phyloP scores from a whole-genome alignment of 345 rosid genomes.

The Salix udensis region DNA sequence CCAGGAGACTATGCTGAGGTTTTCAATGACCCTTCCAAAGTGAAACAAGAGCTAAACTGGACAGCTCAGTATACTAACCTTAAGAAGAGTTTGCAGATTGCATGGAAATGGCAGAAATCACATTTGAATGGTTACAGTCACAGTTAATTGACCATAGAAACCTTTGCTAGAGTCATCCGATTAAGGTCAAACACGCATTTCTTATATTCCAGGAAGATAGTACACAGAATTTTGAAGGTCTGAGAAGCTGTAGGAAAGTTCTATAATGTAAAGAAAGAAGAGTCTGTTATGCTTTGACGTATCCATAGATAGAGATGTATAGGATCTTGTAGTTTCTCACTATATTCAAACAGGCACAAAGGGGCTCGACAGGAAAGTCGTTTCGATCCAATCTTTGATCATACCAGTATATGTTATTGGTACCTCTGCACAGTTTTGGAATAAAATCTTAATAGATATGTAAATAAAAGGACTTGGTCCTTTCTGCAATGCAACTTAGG shows the following conservation, averaged over 20 bases:
- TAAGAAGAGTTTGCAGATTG: slow-evolving; percentile 59
- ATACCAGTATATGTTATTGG: not conserved
- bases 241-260: not conserved
- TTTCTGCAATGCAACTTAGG: not conserved
- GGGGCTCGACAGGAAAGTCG: no score
- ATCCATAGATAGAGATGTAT: not conserved
- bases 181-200: not conserved
- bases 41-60: slow-evolving; percentile 71
- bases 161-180: not conserved
- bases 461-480: not conserved
- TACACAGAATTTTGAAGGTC: not conserved
- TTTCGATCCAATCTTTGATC: no score
- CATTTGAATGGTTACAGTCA: slow-evolving; percentile 68
- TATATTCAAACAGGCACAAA: no score
- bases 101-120: slow-evolving; percentile 93
- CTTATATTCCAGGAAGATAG: not conserved
- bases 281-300: not conserved
- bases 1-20: slow-evolving; percentile 97
- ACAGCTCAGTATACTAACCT: slow-evolving; percentile 73
- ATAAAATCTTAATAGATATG: not conserved
- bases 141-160: not conserved
- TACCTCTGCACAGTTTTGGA: not conserved
- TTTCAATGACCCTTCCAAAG: slow-evolving; percentile 77
- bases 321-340: not conserved
- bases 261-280: not conserved